These are phyloP conservation scores for Cadophora malorum DNA, from an alignment of 2,329 filamentous ascomycete species.

Conservation along the genomic window DNA sequence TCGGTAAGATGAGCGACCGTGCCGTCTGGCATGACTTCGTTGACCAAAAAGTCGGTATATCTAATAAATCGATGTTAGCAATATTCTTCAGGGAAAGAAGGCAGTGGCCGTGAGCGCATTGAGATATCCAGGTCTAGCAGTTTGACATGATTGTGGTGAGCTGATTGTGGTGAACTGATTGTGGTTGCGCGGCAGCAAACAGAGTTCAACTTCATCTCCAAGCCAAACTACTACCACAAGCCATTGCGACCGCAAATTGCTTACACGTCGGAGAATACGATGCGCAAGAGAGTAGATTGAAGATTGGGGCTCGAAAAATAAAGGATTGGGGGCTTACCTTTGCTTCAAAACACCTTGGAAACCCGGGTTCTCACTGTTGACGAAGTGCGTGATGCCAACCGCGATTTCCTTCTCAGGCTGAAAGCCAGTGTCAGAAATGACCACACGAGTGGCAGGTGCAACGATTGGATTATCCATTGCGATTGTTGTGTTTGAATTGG, in stretches of 20 bases:
- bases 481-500: slow-evolving; percentile 11
- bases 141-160: not conserved
- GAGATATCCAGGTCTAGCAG: not conserved
- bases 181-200: not conserved
- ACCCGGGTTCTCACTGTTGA: slow-evolving; percentile 60
- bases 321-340: slow-evolving; percentile 51
- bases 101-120: not conserved
- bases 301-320: slow-evolving; percentile 12
- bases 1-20: slow-evolving; percentile 66
- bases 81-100: slow-evolving; percentile 9
- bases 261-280: not conserved
- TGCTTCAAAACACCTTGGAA: slow-evolving; percentile 73
- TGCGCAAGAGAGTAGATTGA: not conserved
- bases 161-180: not conserved
- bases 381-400: slow-evolving; percentile 69
- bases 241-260: not conserved
- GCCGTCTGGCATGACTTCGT: slow-evolving; percentile 70
- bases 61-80: slow-evolving; percentile 46
- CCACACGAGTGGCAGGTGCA: not conserved
- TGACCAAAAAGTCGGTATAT: slow-evolving; percentile 78
- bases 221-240: not conserved
- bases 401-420: slow-evolving; percentile 36
- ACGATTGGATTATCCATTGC: slow-evolving; percentile 27
- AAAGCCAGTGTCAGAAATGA: slow-evolving; percentile 23
- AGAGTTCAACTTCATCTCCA: not conserved